Evolutionary conservation across 2,329 filamentous ascomycete genomes (phyloP), one percentile per base, ranked within the genome.

Genomic region (Pochonia chlamydosporia): DNA sequence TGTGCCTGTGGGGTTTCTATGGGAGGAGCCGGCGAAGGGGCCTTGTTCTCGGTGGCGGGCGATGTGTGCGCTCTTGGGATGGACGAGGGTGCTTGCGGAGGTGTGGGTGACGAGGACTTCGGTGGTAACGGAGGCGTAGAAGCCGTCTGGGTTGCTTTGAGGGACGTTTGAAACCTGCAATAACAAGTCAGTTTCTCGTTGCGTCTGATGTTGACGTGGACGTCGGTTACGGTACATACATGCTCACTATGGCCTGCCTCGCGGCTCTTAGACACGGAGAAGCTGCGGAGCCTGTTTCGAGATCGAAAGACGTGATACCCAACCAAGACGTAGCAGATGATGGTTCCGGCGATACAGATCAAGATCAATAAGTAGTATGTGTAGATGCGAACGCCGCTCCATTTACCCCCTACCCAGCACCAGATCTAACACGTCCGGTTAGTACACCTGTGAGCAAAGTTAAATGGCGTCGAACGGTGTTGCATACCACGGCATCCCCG

Each of bases 341-440:
- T 63, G 0, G 78, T 81, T 11, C 78, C 63, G 40, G 72, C 60
- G 44, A 80, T 81, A 59, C 78, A 82, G 10, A 76, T 67, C 78
- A 78, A 82, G 40, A 82, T 78, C 3, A 79, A 74, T 52, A 82
- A 68, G 58, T 82, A 82, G 60, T 82, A 82, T 6, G 76, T 76
- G 55, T 75, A 81, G 37, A 82, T 81, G 26, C 79, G 76, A 13
- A 82, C 67, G 35, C 70, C 67, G 52, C 76, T 76, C 74, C 75
- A 81, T 28, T 69, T 63, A 28, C 65, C 64, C 48, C 71, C 72
- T 39, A 82, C 79, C 79, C 79, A 82, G 60, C 78, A 82, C 79
- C 79, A 82, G 20, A 82, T 72, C 78, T 81, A 41, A 9, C 30
- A 35, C 20, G 24, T 8, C 41, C 6, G 20, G 42, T 40, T 18